Evolutionary conservation across 2,329 filamentous ascomycete genomes (phyloP).

Genomic region (Chrysosporium keratinophilum): DNA sequence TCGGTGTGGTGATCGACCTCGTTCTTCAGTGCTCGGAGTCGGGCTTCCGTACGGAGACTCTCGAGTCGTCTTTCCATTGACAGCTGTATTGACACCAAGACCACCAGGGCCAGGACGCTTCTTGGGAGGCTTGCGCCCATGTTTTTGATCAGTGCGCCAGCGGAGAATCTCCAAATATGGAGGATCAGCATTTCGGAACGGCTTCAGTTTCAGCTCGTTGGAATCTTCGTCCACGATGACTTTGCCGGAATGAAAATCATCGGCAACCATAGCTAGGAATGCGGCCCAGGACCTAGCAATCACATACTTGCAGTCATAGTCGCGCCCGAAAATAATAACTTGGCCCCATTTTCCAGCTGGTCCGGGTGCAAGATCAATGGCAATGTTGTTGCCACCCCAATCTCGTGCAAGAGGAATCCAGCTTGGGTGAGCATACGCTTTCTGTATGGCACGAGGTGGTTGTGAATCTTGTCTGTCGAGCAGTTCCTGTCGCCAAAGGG

Average conservation of each 20-base stretch:
- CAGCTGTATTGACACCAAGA: slow-evolving; percentile 45
- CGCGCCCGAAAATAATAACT: slow-evolving; percentile 88
- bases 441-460: slow-evolving; percentile 75
- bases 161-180: slow-evolving; percentile 88
- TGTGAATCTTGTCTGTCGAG: slow-evolving; percentile 77
- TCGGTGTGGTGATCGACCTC: slow-evolving; percentile 41
- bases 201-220: slow-evolving; percentile 79
- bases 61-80: slow-evolving; percentile 38
- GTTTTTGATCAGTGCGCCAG: slow-evolving; percentile 93
- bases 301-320: slow-evolving; percentile 98
- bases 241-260: slow-evolving; percentile 82
- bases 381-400: slow-evolving; percentile 97
- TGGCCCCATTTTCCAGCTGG: slow-evolving; percentile 89
- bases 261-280: slow-evolving; percentile 76
- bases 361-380: slow-evolving; percentile 83
- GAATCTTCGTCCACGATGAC: slow-evolving; percentile 88
- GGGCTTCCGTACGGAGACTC: slow-evolving; percentile 46
- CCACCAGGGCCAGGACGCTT: slow-evolving; percentile 38
- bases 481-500: slow-evolving; percentile 75
- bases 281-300: slow-evolving; percentile 83
- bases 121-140: slow-evolving; percentile 53
- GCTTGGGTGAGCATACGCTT: slow-evolving; percentile 80
- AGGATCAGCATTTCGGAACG: slow-evolving; percentile 91
- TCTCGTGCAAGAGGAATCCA: slow-evolving; percentile 96
- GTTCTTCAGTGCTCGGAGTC: slow-evolving; percentile 34